phyloP scores from a whole-genome alignment of 306 rosid genomes.

The Vigna unguiculata region DNA sequence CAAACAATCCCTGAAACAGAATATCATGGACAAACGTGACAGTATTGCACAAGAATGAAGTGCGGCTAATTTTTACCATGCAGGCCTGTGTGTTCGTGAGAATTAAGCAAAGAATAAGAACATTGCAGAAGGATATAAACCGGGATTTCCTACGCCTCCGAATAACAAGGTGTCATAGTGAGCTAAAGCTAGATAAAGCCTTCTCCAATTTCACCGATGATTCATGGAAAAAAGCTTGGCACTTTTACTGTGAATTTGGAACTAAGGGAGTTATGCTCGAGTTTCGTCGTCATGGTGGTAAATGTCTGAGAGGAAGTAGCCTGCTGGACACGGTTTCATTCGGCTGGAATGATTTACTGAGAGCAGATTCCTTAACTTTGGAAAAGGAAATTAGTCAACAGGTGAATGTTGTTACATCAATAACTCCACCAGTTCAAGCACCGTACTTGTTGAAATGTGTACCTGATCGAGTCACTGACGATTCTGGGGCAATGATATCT shows the following conservation, averaged over 20 bases:
- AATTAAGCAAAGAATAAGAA: constrained; percentile 57
- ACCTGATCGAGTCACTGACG: constrained; percentile 86
- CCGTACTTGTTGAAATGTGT: constrained; percentile 93
- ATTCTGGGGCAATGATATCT: constrained; percentile 89
- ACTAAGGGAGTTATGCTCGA: constrained; percentile 77
- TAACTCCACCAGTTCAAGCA: constrained; percentile 92
- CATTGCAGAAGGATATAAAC: constrained; percentile 51
- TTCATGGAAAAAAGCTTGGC: constrained; percentile 87
- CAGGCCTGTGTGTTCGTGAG: constrained; percentile 77
- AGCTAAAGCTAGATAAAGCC: constrained; percentile 72
- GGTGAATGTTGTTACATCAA: constrained; percentile 63
- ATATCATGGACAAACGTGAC: constrained; percentile 4
- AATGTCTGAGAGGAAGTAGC: constrained; percentile 69
- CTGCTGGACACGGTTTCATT: constrained; percentile 53
- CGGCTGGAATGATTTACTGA: constrained; percentile 83
- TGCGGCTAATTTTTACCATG: constrained; percentile 40
- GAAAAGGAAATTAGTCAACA: constrained; percentile 64
- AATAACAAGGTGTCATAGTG: constrained; percentile 73
- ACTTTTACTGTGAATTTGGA: constrained; percentile 89
- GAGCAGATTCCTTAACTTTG: constrained; percentile 70
- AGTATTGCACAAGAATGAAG: constrained; percentile 30
- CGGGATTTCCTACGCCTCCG: constrained; percentile 64
- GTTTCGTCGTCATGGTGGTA: constrained; percentile 58
- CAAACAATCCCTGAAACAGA: constrained; percentile 11
- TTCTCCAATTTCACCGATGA: constrained; percentile 57